Conservation (phyloP, 2,329 filamentous ascomycete genomes). For the Thelonectria olida region DNA sequence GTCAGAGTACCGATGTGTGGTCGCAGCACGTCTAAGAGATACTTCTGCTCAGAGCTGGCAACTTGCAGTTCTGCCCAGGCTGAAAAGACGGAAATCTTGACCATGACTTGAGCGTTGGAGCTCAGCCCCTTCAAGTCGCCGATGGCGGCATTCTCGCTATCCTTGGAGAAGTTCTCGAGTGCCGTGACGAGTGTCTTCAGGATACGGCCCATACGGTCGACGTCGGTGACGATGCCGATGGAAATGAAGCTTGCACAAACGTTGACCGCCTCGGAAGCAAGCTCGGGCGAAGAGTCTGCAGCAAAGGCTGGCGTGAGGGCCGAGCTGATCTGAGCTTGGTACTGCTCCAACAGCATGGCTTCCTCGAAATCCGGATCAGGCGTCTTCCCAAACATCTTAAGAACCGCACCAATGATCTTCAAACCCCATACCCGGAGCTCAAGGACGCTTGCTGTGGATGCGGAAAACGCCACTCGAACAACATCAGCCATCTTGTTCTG, state of each 20-base stretch:
- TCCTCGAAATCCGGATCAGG: conserved; percentile 98
- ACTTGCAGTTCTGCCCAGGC: conserved; percentile 98
- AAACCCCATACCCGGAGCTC: conserved; percentile 90
- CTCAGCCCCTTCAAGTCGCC: conserved; percentile 93
- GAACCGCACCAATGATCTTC: conserved; percentile 90
- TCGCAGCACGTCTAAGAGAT: conserved; percentile 86
- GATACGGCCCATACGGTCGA: conserved; percentile 98
- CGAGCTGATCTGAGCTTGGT: conserved; percentile 97
- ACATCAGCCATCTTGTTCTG: conserved; percentile 90
- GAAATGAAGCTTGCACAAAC: conserved; percentile 98
- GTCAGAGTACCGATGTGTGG: conserved; percentile 91
- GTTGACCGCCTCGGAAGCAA: conserved; percentile 95
- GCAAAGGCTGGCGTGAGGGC: conserved; percentile 96
- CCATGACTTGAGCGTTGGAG: conserved; percentile 97
- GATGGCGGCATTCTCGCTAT: conserved; percentile 84
- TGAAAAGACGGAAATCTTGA: conserved; percentile 96
- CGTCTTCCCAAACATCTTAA: conserved; percentile 95
- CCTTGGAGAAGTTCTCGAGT: conserved; percentile 88
- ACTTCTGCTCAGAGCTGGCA: conserved; percentile 89
- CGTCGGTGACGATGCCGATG: conserved; percentile 95
- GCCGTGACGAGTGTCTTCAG: conserved; percentile 91
- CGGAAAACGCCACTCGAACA: conserved; percentile 95
- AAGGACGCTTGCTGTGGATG: conserved; percentile 91
- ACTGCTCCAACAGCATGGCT: conserved; percentile 94
- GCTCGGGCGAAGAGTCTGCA: conserved; percentile 91